A percentile compares a stretch with the other conserved stretches of the same genome.
These are phyloP conservation scores for Tothia fuscella DNA, from an alignment of 2,329 filamentous ascomycete species.

Conservation along the genomic window DNA sequence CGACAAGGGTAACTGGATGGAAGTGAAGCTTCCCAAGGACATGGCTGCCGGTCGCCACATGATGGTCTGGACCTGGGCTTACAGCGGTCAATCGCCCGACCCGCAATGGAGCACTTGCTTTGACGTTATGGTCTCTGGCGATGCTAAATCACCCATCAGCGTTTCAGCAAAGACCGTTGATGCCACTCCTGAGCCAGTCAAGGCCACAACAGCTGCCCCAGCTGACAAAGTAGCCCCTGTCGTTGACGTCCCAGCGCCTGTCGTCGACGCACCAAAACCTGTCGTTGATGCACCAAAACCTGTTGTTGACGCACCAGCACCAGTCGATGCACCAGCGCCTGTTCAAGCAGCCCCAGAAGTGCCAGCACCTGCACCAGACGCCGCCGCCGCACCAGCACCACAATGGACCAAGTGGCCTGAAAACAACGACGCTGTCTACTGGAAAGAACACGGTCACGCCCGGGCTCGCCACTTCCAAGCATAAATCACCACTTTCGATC, in stretches of 20 bases:
- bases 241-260: not conserved
- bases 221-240: not conserved
- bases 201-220: not conserved
- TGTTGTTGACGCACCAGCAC: not conserved
- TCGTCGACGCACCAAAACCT: not conserved
- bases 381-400: not conserved
- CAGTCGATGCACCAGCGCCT: not conserved
- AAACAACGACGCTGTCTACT: no score
- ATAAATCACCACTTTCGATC: no score
- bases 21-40: constrained; percentile 15
- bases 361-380: not conserved
- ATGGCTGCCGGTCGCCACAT: constrained; percentile 19
- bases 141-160: not conserved
- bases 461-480: no score
- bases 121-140: constrained; percentile 14
- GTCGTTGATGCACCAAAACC: not conserved
- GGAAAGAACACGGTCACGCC: no score
- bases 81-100: constrained; percentile 11
- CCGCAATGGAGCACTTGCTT: constrained; percentile 18
- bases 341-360: not conserved
- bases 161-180: not conserved
- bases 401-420: not conserved
- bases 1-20: constrained; percentile 21
- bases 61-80: constrained; percentile 20
- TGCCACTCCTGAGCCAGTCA: not conserved